phyloP scores from a whole-genome alignment of 495 filamentous ascomycete species.

The Cladorrhinum samala region DNA sequence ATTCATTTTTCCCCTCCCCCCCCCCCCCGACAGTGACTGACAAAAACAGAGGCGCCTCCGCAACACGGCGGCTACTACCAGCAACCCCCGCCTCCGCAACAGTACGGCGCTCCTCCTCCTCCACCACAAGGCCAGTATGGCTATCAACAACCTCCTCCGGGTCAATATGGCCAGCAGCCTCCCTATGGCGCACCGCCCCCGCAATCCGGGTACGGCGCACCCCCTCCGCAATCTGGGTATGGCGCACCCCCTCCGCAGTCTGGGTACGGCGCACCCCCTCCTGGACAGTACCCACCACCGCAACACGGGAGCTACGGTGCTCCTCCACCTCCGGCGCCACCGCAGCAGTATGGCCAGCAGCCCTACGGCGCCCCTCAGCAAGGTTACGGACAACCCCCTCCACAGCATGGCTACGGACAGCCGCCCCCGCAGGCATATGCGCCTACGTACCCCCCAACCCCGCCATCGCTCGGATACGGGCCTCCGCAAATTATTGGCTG shows the following conservation, averaged over 20 bases:
- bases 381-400: conserved; percentile 10
- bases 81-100: conserved; percentile 22
- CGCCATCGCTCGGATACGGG: conserved; percentile 57
- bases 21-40: conserved; percentile 2
- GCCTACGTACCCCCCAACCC: conserved; percentile 41
- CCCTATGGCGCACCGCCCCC: conserved; percentile 13
- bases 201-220: conserved; percentile 7
- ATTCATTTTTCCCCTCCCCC: too few relatives aligned
- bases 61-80: conserved; percentile 26
- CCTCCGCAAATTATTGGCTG: conserved; percentile 56
- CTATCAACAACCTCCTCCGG: conserved; percentile 13
- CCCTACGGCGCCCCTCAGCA: conserved; percentile 10
- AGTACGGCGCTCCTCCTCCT: conserved; percentile 14
- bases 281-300: conserved; percentile 8
- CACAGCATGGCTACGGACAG: conserved; percentile 23
- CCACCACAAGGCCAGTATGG: conserved; percentile 10
- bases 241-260: conserved; percentile 6
- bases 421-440: conserved; percentile 33
- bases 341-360: conserved; percentile 9
- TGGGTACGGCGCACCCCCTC: conserved; percentile 7
- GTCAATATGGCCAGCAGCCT: conserved; percentile 5
- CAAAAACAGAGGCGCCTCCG: conserved; percentile 24
- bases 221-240: conserved; percentile 8
- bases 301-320: conserved; percentile 15
- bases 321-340: conserved; percentile 18